Evolutionary conservation across 768 basidiomycete genomes (phyloP), one percentile per base, ranked within the genome.

Genomic region (Scleroderma bovista): DNA sequence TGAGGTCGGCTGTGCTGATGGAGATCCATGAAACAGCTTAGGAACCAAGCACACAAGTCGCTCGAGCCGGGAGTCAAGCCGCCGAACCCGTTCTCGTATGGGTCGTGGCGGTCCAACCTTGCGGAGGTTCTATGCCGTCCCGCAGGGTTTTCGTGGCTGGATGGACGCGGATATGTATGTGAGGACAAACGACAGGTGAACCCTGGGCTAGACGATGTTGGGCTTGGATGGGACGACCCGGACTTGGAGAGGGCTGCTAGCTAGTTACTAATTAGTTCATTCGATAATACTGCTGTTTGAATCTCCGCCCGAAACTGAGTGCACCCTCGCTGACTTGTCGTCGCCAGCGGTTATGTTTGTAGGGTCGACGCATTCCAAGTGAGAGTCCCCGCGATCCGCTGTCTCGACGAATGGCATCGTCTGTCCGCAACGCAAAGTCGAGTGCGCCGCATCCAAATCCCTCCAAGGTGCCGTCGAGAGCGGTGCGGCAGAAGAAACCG

Each of bases 71-170:
- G 80, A 3, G 72, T 80, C 2, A 65, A 83, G 3, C 87, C 88
- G 24, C 75, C 86, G 2, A 97, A 95, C 61, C 91, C 93, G 19
- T 97, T 94, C 68, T 84, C 87, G 38, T 86, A 88, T 62, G 83
- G 86, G 34, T 83, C 70, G 37, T 88, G 84, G 81, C 72, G 79
- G 55, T 70, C 78, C 50, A 97, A 97, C 67, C 60, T 92, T 44
- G 66, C 78, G 24, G 82, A 85, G 48, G 77, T 91, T 37, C 68
- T 95, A 39, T 94, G 92, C 69, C 73, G 93, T 33, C 90, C 93
- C 1, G 72, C 76, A 29, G 87, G 88, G 16, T 84, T 76, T 58
- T 86, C 88, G 39, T 96, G 90, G 90, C 64, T 94, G 23, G 74
- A 89, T 58, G 77, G 78, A 5, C 62, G 68, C 29, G 83, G 68